A percentile compares a stretch with the other conserved stretches of the same genome.
These are phyloP conservation scores for Cnidoscolus chayamansa DNA, from an alignment of 441 rosid genomes.

Conservation along the genomic window DNA sequence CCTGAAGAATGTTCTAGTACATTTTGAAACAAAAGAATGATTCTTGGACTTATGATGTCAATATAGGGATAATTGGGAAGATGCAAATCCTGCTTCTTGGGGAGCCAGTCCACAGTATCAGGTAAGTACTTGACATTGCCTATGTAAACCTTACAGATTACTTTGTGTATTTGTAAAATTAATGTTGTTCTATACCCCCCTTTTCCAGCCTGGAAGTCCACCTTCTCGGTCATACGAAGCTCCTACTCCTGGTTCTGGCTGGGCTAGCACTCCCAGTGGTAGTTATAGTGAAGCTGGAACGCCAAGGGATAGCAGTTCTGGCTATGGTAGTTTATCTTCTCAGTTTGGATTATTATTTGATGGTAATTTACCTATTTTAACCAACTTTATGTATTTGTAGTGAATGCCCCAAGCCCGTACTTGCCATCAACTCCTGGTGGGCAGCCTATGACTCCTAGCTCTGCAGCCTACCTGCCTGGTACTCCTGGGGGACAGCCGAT, in stretches of 20 bases:
- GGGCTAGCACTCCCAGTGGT: constrained; percentile 92
- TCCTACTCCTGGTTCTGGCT: constrained; percentile 94
- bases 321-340: constrained; percentile 48
- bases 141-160: background rate
- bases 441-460: constrained; percentile 93
- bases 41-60: background rate
- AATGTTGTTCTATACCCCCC: background rate
- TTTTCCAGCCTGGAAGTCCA: constrained; percentile 84
- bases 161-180: background rate
- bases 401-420: constrained; percentile 85
- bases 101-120: constrained; percentile 89
- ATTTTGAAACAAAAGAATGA: background rate
- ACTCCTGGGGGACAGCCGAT: constrained; percentile 99
- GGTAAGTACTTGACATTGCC: constrained; percentile 38
- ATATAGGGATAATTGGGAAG: constrained; percentile 89
- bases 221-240: constrained; percentile 87
- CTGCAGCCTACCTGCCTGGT: constrained; percentile 74
- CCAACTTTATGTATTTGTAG: constrained; percentile 39
- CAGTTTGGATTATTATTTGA: constrained; percentile 9
- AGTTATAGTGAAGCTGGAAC: constrained; percentile 90
- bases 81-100: constrained; percentile 91
- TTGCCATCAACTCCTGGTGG: constrained; percentile 90
- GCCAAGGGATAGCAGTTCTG: constrained; percentile 75
- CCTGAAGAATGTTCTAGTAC: background rate
- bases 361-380: background rate